phyloP scores from a whole-genome alignment of 2,329 filamentous ascomycete species.

The Fusarium robinianum region DNA sequence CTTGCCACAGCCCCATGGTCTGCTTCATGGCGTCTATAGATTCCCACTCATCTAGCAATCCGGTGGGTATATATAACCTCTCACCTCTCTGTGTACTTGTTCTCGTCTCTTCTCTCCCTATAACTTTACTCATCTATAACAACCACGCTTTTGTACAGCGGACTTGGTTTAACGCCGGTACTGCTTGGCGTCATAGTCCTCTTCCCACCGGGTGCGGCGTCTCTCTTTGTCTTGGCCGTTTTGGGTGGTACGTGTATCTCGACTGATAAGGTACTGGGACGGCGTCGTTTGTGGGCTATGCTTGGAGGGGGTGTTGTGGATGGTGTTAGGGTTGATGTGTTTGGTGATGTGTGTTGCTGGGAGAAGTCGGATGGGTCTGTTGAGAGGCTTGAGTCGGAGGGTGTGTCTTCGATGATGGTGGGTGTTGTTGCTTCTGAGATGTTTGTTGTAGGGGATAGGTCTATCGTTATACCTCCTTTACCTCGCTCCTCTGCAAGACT shows the following conservation, averaged over 20 bases:
- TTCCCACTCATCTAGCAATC: no score
- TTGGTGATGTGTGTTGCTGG: conserved; percentile 8
- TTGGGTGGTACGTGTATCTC: conserved; percentile 23
- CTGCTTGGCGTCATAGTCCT: conserved; percentile 3
- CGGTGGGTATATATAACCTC: no score
- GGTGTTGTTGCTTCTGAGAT: not conserved
- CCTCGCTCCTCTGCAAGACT: conserved; percentile 31
- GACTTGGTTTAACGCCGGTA: conserved; percentile 20
- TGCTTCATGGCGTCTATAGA: no score
- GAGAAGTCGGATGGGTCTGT: conserved; percentile 1
- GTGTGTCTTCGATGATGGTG: conserved; percentile 7
- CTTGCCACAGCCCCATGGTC: no score
- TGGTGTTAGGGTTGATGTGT: conserved; percentile 1
- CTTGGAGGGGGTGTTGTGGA: conserved; percentile 2
- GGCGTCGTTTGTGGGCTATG: conserved; percentile 10
- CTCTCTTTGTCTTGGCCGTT: conserved; percentile 1
- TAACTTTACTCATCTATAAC: no score
- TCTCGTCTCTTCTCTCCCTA: no score
- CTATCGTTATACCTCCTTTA: not conserved
- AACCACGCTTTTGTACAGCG: conserved; percentile 15
- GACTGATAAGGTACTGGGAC: conserved; percentile 5
- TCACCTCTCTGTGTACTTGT: no score
- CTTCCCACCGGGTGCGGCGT: conserved; percentile 3
- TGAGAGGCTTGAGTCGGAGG: conserved; percentile 8
- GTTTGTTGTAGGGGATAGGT: no score